These are phyloP conservation scores for Botrytis galanthina DNA, from an alignment of 2,329 filamentous ascomycete species.

Conservation along the genomic window DNA sequence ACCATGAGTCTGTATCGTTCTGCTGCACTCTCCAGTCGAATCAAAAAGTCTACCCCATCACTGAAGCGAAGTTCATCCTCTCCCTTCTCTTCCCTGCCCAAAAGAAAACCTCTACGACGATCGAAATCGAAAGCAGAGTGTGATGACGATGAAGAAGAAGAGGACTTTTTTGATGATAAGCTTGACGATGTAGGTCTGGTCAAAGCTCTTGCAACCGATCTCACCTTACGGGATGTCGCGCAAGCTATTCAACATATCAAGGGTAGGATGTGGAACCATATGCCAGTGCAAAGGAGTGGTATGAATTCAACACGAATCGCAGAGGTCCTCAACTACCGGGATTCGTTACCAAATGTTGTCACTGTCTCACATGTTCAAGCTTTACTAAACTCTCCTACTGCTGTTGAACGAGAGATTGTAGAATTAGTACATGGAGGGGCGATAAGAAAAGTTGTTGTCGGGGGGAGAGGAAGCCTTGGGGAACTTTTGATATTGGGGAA, in stretches of 20 bases:
- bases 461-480: conserved; percentile 53
- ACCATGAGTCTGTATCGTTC: conserved; percentile 36
- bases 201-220: conserved; percentile 52
- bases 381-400: conserved; percentile 59
- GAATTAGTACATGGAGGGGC: conserved; percentile 56
- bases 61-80: conserved; percentile 34
- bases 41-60: conserved; percentile 34
- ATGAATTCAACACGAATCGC: conserved; percentile 63
- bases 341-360: conserved; percentile 59
- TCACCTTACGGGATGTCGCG: conserved; percentile 58
- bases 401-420: conserved; percentile 65
- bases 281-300: conserved; percentile 57
- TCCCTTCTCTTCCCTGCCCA: conserved; percentile 34
- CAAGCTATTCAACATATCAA: conserved; percentile 65
- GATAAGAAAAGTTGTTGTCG: conserved; percentile 62
- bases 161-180: conserved; percentile 45
- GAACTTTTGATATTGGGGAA: conserved; percentile 61
- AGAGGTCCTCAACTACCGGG: conserved; percentile 61
- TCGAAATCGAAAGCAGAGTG: conserved; percentile 23
- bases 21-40: conserved; percentile 36
- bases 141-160: conserved; percentile 29
- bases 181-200: conserved; percentile 62
- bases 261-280: conserved; percentile 59
- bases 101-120: conserved; percentile 33
- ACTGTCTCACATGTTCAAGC: conserved; percentile 65